A percentile compares a stretch with the other conserved stretches of the same genome.
Evolutionary conservation across 2,329 filamentous ascomycete genomes (phyloP).

Genomic region (Didymella segeticola): DNA sequence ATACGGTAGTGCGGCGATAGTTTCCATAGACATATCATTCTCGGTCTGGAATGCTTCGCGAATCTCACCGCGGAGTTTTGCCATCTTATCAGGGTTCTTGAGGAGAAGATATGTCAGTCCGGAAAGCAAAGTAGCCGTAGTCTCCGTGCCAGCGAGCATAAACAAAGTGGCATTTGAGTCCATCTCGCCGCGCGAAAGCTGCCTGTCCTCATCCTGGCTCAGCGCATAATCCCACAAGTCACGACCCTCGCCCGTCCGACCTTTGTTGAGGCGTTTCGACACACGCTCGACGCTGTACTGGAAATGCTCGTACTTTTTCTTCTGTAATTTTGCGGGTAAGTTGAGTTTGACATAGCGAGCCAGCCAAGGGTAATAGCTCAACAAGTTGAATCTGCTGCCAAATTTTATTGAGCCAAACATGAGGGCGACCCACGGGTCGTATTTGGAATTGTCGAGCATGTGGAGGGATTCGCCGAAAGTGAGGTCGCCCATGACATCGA

Average conservation of each 20-base stretch:
- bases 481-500: conserved; percentile 44
- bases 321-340: neutral
- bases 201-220: conserved; percentile 25
- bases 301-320: conserved; percentile 26
- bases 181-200: neutral
- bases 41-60: neutral
- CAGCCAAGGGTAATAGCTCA: neutral
- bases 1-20: neutral
- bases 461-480: conserved; percentile 42
- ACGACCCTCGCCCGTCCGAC: conserved; percentile 27
- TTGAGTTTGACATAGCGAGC: neutral
- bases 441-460: conserved; percentile 38
- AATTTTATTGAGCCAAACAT: conserved; percentile 31
- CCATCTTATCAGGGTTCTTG: conserved; percentile 23
- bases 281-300: conserved; percentile 33
- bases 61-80: conserved; percentile 8
- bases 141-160: conserved; percentile 40
- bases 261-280: conserved; percentile 39
- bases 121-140: conserved; percentile 34
- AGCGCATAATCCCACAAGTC: conserved; percentile 54
- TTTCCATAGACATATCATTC: neutral
- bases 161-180: conserved; percentile 20
- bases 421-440: conserved; percentile 42
- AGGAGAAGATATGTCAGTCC: conserved; percentile 37
- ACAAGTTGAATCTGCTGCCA: conserved; percentile 17